These are phyloP conservation scores for Fusarium solani-melongenae DNA, from an alignment of 2,329 filamentous ascomycete genomes.

Conservation along the genomic window DNA sequence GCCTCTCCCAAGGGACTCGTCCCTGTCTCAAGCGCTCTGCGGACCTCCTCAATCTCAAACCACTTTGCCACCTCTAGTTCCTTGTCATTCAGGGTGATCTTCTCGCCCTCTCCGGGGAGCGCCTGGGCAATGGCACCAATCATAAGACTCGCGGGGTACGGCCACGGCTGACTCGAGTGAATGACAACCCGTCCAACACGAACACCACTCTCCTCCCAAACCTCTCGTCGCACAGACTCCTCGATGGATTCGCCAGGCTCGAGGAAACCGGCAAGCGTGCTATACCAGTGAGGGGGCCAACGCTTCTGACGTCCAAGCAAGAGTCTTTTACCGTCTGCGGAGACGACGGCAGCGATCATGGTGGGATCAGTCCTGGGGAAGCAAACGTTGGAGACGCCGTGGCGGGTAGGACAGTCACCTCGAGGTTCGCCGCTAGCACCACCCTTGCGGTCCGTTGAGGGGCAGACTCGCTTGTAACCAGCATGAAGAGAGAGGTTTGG, in stretches of 20 bases:
- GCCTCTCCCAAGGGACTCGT: constrained; percentile 73
- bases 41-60: constrained; percentile 85
- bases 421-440: constrained; percentile 63
- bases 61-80: constrained; percentile 92
- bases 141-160: constrained; percentile 87
- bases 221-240: constrained; percentile 84
- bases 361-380: constrained; percentile 95
- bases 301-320: constrained; percentile 87
- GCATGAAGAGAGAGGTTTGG: constrained; percentile 82
- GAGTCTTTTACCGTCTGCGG: constrained; percentile 78
- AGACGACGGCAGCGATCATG: constrained; percentile 94
- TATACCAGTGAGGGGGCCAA: constrained; percentile 89
- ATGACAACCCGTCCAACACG: constrained; percentile 80
- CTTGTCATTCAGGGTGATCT: constrained; percentile 86
- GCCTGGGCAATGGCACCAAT: constrained; percentile 91
- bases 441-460: constrained; percentile 71
- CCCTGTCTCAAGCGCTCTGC: constrained; percentile 76
- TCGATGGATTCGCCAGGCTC: constrained; percentile 88
- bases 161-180: constrained; percentile 89
- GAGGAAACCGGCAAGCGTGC: constrained; percentile 86
- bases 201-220: constrained; percentile 88
- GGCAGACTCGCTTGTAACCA: constrained; percentile 84
- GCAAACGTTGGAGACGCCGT: constrained; percentile 87
- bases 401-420: constrained; percentile 81
- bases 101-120: constrained; percentile 76